These are phyloP conservation scores for Calonectria hongkongensis DNA, from an alignment of 2,329 filamentous ascomycete genomes.

Conservation along the genomic window DNA sequence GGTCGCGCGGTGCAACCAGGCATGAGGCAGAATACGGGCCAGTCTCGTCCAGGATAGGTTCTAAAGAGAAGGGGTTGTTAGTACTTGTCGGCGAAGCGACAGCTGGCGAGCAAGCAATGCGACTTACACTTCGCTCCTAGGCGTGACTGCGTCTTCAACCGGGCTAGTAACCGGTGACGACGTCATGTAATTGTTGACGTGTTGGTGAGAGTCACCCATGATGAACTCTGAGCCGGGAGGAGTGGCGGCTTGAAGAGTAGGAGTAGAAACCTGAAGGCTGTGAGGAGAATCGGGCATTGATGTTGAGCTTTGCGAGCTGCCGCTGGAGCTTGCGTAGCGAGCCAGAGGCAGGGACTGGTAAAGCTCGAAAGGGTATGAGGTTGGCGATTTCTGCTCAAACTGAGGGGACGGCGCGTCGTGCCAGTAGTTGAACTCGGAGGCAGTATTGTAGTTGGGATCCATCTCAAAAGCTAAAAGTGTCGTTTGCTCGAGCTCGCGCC, in stretches of 20 bases:
- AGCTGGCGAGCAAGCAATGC: background rate
- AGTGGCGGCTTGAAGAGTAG: conserved; percentile 14
- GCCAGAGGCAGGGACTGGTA: conserved; percentile 55
- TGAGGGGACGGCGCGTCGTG: conserved; percentile 46
- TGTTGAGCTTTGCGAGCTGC: conserved; percentile 52
- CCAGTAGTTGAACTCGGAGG: conserved; percentile 41
- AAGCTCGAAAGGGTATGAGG: conserved; percentile 43
- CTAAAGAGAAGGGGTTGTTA: conserved; percentile 29
- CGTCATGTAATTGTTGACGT: conserved; percentile 34
- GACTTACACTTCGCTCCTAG: conserved; percentile 22
- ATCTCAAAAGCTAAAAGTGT: conserved; percentile 37
- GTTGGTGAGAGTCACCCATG: conserved; percentile 43
- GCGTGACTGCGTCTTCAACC: conserved; percentile 10
- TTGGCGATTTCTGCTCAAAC: conserved; percentile 46
- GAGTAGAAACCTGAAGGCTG: conserved; percentile 44
- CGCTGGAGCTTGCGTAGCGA: conserved; percentile 56
- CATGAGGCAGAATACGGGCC: conserved; percentile 62
- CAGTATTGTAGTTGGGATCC: conserved; percentile 45
- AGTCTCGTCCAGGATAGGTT: conserved; percentile 54
- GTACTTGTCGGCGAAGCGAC: conserved; percentile 32
- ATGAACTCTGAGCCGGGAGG: conserved; percentile 30
- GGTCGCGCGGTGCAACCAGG: conserved; percentile 65
- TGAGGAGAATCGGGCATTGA: conserved; percentile 55
- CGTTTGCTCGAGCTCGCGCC: conserved; percentile 28
- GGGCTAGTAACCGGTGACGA: conserved; percentile 8